These are phyloP conservation scores for Cucurbita moschata DNA, from an alignment of 306 rosid genomes.

Conservation along the genomic window DNA sequence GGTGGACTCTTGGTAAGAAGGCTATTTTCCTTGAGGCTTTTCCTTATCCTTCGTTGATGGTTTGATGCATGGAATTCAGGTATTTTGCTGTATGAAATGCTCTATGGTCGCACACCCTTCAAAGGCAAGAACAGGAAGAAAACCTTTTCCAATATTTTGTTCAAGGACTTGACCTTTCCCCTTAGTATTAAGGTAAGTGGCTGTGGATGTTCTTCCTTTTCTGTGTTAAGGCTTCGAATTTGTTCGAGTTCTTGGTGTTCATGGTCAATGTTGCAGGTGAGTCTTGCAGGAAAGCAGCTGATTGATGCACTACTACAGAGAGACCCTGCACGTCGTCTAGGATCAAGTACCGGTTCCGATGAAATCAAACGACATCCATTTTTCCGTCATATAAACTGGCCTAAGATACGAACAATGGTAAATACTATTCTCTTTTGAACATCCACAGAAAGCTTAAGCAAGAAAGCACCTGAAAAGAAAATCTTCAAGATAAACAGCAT, in stretches of 20 bases:
- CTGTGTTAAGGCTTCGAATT: neutral
- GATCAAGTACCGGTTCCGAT: constrained; percentile 55
- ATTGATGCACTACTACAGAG: constrained; percentile 79
- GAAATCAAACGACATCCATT: constrained; percentile 88
- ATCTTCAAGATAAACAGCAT: neutral
- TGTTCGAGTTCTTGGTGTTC: neutral
- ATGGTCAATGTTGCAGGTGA: constrained; percentile 41
- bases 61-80: constrained; percentile 28
- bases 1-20: constrained; percentile 94
- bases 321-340: constrained; percentile 64
- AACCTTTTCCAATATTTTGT: constrained; percentile 74
- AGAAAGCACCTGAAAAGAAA: neutral
- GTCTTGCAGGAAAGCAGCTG: constrained; percentile 79
- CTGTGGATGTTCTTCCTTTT: neutral
- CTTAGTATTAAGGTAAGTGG: constrained; percentile 65
- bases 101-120: constrained; percentile 90
- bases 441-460: neutral
- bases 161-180: constrained; percentile 92
- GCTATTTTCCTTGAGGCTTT: neutral
- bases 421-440: neutral
- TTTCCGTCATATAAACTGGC: constrained; percentile 83
- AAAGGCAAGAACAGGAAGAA: constrained; percentile 83
- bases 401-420: constrained; percentile 88
- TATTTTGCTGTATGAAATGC: constrained; percentile 85
- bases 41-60: neutral